Percentiles rank a stretch among this genome's conserved stretches.
Evolutionary conservation across 345 rosid species (phyloP).

Genomic region (Hevea brasiliensis): DNA sequence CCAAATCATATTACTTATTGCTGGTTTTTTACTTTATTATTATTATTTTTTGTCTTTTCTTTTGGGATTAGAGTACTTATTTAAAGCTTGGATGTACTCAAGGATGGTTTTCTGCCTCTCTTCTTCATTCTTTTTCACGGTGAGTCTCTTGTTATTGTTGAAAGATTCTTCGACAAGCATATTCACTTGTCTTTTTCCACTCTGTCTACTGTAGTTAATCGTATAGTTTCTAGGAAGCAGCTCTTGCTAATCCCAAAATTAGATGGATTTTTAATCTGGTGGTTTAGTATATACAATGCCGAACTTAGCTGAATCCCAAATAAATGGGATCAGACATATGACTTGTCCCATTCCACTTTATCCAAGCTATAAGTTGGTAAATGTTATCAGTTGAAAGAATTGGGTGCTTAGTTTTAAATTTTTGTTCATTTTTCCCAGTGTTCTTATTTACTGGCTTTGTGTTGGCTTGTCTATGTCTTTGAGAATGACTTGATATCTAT

Average conservation of each 20-base stretch:
- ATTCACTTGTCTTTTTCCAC: background rate
- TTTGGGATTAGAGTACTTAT: slow-evolving; percentile 52
- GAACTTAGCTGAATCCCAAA: background rate
- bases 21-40: too few relatives aligned
- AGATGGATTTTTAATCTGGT: background rate
- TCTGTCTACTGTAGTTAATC: background rate
- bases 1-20: background rate
- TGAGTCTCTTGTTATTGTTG: slow-evolving; percentile 28
- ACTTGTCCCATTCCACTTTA: background rate
- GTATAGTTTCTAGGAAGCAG: too few relatives aligned
- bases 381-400: background rate
- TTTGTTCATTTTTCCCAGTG: background rate
- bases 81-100: slow-evolving; percentile 67
- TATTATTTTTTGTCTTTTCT: slow-evolving; percentile 5
- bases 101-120: slow-evolving; percentile 63
- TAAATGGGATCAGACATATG: background rate
- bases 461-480: background rate
- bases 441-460: background rate
- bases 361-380: background rate
- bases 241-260: too few relatives aligned
- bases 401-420: too few relatives aligned
- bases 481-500: slow-evolving; percentile 14
- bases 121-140: slow-evolving; percentile 55
- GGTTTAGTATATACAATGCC: too few relatives aligned
- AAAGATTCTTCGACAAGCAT: background rate